phyloP scores from a whole-genome alignment of 2,329 filamentous ascomycete species.

The Penicillium sp. region DNA sequence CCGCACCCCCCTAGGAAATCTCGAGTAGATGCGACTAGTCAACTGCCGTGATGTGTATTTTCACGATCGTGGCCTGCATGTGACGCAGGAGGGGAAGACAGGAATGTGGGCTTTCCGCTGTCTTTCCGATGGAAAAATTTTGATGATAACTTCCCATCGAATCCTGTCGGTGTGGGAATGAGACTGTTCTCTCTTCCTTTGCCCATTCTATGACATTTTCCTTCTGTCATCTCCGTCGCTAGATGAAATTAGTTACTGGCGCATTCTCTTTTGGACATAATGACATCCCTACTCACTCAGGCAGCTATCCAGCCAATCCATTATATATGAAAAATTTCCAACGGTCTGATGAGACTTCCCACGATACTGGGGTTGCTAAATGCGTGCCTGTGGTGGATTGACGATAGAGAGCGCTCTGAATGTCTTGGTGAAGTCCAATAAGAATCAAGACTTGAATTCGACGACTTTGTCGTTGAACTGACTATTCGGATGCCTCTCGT shows the following conservation, averaged over 20 bases:
- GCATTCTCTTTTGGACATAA: not conserved
- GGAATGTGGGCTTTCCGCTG: not conserved
- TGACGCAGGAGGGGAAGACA: not conserved
- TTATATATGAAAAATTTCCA: not conserved
- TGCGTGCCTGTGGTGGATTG: not conserved
- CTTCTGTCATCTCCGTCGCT: conserved; percentile 1
- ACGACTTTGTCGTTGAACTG: not conserved
- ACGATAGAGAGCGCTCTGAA: not conserved
- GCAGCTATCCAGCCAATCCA: conserved; percentile 1
- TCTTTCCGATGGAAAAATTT: not conserved
- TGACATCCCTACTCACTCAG: not conserved
- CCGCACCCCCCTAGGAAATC: not conserved
- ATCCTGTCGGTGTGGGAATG: not conserved
- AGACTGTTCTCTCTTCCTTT: not conserved
- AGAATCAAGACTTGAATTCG: not conserved
- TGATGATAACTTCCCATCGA: not conserved
- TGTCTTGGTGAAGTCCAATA: not conserved
- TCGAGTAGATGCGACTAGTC: not conserved
- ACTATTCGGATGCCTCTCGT: not conserved
- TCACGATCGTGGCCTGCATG: not conserved
- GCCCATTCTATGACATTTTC: not conserved
- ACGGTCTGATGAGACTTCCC: not conserved
- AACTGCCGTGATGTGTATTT: conserved; percentile 1
- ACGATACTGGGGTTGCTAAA: not conserved
- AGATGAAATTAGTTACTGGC: not conserved